Evolutionary conservation across 768 basidiomycete genomes (phyloP).

Genomic region (Tricholomella constricta): DNA sequence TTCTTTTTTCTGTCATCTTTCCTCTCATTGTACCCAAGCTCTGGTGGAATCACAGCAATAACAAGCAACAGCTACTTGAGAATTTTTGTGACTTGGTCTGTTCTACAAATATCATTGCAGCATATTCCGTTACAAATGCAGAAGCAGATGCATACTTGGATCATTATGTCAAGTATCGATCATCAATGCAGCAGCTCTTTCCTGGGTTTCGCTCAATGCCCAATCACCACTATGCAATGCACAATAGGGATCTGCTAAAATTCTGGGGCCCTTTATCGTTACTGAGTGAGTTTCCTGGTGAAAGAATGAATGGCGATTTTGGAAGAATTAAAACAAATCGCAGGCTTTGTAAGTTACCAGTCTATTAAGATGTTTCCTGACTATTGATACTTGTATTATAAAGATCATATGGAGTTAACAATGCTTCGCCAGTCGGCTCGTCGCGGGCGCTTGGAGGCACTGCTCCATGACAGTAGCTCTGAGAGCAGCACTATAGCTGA

Average conservation of each 20-base stretch:
- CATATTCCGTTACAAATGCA: neutral
- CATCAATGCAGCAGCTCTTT: conserved; percentile 19
- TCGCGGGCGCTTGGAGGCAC: too few relatives aligned
- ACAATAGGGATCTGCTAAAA: conserved; percentile 26
- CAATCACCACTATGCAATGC: conserved; percentile 37
- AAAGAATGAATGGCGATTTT: conserved; percentile 30
- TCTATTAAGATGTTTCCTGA: too few relatives aligned
- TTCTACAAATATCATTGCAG: too few relatives aligned
- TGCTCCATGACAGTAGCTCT: conserved; percentile 1
- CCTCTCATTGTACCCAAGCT: neutral
- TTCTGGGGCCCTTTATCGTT: conserved; percentile 30
- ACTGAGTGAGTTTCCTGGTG: conserved; percentile 32
- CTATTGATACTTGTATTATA: too few relatives aligned
- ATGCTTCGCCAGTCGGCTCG: neutral
- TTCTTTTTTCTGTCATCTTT: neutral
- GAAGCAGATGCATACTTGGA: conserved; percentile 23
- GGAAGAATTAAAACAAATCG: conserved; percentile 25
- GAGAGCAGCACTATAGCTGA: neutral
- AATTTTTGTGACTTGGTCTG: neutral
- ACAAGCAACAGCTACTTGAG: neutral
- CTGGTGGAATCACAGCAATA: neutral
- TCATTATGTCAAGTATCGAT: conserved; percentile 24
- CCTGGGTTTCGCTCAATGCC: conserved; percentile 21
- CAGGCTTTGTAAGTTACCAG: conserved; percentile 15
- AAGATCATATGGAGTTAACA: neutral